Base-by-base conservation (phyloP, 2,329 filamentous ascomycete genomes). In the Cercospora sp. region DNA sequence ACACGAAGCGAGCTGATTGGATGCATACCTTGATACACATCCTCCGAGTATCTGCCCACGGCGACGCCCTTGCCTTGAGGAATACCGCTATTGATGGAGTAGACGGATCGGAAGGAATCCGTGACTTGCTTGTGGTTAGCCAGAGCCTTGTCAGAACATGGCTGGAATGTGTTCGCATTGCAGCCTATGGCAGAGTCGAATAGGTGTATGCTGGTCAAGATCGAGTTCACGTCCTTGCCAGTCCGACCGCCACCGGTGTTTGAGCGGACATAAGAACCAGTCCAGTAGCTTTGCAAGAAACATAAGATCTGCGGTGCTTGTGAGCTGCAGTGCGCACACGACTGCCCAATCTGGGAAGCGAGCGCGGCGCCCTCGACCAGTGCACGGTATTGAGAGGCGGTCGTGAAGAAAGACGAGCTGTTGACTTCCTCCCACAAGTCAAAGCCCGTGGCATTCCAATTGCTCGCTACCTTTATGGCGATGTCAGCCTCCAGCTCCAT, bases 371-470 rank as follows among this genome's bases (percentile, higher is more conserved):
- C 92, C 79, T 91, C 88, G 1, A 84, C 79, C 69, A 85, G 76
- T 74, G 88, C 85, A 72, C 91, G 87, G 76, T 94, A 88, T 68
- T 91, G 88, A 48, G 86, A 85, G 3, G 88, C 87, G 33, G 89
- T 81, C 1, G 92, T 95, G 79, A 94, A 96, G 82, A 94, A 95
- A 0, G 91, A 93, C 23, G 87, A 89, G 48, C 91, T 90, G 26
- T 84, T 82, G 13, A 94, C 87, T 78, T 95, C 92, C 77, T 95
- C 92, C 92, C 92, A 95, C 3, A 96, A 84, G 77, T 96, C 92
- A 74, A 88, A 95, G 5, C 84, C 84, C 3, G 84, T 84, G 63
- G 84, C 80, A 68, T 85, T 87, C 81, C 84, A 86, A 80, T 92
- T 16, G 5, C 13, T n/a, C 36, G 36, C 1, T 40, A 40, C 36